These are phyloP conservation scores for Talaromyces funiculosus DNA, from an alignment of 2,329 filamentous ascomycete genomes.

Conservation along the genomic window DNA sequence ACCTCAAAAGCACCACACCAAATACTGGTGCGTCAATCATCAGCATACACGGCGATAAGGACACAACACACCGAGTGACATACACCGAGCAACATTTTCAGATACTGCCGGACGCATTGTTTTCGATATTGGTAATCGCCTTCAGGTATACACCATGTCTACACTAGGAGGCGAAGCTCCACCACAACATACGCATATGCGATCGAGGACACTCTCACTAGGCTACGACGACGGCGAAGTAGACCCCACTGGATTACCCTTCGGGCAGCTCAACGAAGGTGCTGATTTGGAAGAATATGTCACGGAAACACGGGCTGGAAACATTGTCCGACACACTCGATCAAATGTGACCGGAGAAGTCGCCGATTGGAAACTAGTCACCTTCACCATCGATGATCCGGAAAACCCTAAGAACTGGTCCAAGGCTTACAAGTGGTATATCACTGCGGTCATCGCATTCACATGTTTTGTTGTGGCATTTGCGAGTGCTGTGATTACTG, in stretches of 20 bases:
- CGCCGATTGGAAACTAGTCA: conserved; percentile 59
- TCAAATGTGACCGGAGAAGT: conserved; percentile 51
- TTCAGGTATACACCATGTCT: not conserved
- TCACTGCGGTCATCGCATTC: conserved; percentile 74
- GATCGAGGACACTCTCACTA: conserved; percentile 5
- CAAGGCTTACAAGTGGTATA: conserved; percentile 73
- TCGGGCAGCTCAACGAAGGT: conserved; percentile 15
- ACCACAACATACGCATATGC: not conserved
- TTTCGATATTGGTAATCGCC: not conserved
- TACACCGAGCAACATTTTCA: not conserved
- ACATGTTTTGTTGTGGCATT: conserved; percentile 72
- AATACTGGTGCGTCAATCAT: not conserved
- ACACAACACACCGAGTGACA: not conserved
- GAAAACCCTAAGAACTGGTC: conserved; percentile 85
- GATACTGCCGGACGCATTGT: not conserved
- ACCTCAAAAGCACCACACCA: not conserved
- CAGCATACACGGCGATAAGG: not conserved
- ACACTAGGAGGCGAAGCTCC: conserved; percentile 3
- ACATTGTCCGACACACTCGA: conserved; percentile 51
- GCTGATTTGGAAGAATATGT: conserved; percentile 65
- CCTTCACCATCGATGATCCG: conserved; percentile 64
- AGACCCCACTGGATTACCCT: conserved; percentile 9
- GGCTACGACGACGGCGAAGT: conserved; percentile 13
- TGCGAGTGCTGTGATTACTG: conserved; percentile 68
- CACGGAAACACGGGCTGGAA: conserved; percentile 55